These are phyloP conservation scores for Hypholoma fasciculare DNA, from an alignment of 768 basidiomycete genomes.

Conservation along the genomic window DNA sequence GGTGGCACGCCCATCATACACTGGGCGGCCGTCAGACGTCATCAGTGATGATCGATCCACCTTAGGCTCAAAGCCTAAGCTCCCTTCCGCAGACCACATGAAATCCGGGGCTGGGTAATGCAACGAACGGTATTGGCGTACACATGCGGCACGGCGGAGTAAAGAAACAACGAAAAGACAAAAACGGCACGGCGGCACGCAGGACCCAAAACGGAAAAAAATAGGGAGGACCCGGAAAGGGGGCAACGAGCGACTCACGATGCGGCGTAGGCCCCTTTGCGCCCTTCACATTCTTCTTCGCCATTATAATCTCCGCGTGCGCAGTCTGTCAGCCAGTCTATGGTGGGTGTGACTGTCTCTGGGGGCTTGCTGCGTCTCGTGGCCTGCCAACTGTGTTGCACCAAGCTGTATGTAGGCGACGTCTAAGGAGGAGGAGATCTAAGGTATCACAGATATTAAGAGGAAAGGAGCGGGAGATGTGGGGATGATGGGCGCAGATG, in stretches of 20 bases:
- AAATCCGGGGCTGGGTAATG: background rate
- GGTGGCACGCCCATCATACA: background rate
- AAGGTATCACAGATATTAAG: background rate
- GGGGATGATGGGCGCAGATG: constrained; percentile 1
- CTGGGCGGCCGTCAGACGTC: background rate
- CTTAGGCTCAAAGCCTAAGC: no score
- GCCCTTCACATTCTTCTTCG: constrained; percentile 15
- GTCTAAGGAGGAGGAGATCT: background rate
- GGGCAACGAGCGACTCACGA: constrained; percentile 9
- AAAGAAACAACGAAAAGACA: background rate
- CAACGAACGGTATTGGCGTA: background rate
- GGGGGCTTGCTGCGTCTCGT: background rate
- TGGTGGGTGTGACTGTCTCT: background rate
- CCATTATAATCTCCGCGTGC: constrained; percentile 1
- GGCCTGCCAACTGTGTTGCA: background rate
- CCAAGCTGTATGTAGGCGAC: background rate
- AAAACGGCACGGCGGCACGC: background rate
- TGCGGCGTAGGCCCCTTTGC: constrained; percentile 25
- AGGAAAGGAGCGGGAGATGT: constrained; percentile 5
- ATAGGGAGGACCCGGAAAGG: no score
- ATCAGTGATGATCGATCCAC: background rate
- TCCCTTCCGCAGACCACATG: no score
- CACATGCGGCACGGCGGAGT: background rate
- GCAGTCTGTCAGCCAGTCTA: constrained; percentile 3
- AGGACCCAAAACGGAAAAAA: background rate